Conservation (phyloP, 441 rosid genomes). For the Populus hybrid region DNA sequence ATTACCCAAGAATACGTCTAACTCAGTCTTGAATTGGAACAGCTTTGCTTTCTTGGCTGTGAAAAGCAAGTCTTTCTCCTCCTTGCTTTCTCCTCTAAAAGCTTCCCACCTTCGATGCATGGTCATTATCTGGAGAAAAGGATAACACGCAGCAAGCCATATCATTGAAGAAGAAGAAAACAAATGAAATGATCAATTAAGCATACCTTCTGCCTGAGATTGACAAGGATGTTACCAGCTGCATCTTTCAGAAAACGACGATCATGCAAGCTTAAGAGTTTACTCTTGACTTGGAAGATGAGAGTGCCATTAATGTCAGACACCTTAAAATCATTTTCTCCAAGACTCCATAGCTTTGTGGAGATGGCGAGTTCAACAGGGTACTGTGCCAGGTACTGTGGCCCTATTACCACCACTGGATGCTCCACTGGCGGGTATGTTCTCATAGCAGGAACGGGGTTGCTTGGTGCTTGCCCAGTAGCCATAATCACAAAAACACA, state of each 20-base stretch:
- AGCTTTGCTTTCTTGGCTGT: conserved; percentile 27
- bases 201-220: conserved; percentile 19
- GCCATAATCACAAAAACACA: conserved; percentile 4
- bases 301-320: conserved; percentile 24
- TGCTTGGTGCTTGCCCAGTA: background rate
- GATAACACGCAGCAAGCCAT: background rate
- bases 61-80: conserved; percentile 27
- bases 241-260: conserved; percentile 25
- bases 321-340: conserved; percentile 21
- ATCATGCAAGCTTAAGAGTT: conserved; percentile 24
- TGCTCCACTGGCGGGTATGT: conserved; percentile 2
- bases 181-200: background rate
- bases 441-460: conserved; percentile 14
- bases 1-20: conserved; percentile 34
- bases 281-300: conserved; percentile 31
- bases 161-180: background rate
- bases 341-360: conserved; percentile 8
- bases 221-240: conserved; percentile 4
- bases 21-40: conserved; percentile 22
- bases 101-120: conserved; percentile 39
- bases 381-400: conserved; percentile 3
- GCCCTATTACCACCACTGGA: too few relatives aligned
- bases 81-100: conserved; percentile 35
- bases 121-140: conserved; percentile 22
- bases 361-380: conserved; percentile 27